phyloP scores from a whole-genome alignment of 2,329 filamentous ascomycete species.

The Aciculosporium take region DNA sequence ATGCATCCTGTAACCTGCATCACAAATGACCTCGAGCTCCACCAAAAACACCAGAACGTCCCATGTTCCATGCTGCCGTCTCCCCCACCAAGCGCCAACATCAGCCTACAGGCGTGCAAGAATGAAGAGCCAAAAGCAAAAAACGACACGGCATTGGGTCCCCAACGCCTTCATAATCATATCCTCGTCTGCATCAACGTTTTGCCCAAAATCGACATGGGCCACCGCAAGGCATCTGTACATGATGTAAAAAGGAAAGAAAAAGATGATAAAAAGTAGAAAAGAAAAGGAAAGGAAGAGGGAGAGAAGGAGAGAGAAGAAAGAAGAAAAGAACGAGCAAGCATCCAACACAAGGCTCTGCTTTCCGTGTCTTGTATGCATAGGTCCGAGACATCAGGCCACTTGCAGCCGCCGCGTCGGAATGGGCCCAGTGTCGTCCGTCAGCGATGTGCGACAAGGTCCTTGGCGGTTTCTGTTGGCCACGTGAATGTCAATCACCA shows the following conservation, averaged over 20 bases:
- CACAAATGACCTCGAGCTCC: too few species aligned
- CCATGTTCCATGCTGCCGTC: neutral
- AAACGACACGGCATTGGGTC: slow-evolving; percentile 5
- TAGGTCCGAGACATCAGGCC: too few species aligned
- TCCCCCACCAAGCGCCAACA: neutral
- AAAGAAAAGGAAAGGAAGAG: neutral
- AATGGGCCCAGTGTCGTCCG: slow-evolving; percentile 26
- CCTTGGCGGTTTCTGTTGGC: slow-evolving; percentile 22
- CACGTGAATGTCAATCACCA: slow-evolving; percentile 36
- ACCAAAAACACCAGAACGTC: slow-evolving; percentile 1
- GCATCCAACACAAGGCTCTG: neutral
- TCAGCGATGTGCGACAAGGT: slow-evolving; percentile 12
- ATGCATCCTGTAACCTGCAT: slow-evolving; percentile 6
- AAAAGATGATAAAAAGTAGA: neutral
- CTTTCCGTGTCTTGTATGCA: slow-evolving; percentile 2
- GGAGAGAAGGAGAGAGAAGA: neutral
- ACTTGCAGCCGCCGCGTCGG: slow-evolving; percentile 13
- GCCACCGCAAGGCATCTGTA: slow-evolving; percentile 18
- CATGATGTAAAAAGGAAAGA: slow-evolving; percentile 5
- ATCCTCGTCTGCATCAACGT: slow-evolving; percentile 9
- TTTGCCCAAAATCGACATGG: slow-evolving; percentile 10
- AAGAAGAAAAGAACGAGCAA: neutral
- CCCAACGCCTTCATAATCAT: slow-evolving; percentile 17
- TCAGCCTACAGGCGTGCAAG: slow-evolving; percentile 1
- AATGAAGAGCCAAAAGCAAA: neutral